These are phyloP conservation scores for Xylaria sp. DNA, from an alignment of 2,329 filamentous ascomycete species.

Conservation along the genomic window DNA sequence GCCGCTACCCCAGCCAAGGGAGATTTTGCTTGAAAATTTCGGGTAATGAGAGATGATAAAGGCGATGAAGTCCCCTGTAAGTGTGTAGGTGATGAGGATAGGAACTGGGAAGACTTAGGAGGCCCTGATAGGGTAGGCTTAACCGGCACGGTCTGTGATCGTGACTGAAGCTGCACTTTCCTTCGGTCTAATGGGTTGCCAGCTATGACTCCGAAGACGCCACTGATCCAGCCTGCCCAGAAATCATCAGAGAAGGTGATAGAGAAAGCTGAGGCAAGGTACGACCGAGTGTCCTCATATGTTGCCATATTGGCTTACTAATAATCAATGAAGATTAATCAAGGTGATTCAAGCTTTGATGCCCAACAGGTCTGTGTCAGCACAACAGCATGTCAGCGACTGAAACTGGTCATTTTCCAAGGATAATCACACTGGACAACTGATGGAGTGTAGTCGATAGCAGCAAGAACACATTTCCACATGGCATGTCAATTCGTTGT, in stretches of 20 bases:
- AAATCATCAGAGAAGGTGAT: slow-evolving; percentile 81
- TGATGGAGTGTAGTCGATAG: neutral
- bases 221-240: slow-evolving; percentile 90
- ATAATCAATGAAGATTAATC: neutral
- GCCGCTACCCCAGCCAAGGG: slow-evolving; percentile 73
- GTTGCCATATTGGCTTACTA: neutral
- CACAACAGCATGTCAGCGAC: neutral
- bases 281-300: neutral
- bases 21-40: slow-evolving; percentile 44
- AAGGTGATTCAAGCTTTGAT: too few relatives aligned
- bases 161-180: slow-evolving; percentile 76
- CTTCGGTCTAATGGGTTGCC: slow-evolving; percentile 82
- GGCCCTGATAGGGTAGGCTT: slow-evolving; percentile 17
- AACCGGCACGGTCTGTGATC: slow-evolving; percentile 36
- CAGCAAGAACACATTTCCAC: neutral
- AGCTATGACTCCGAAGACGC: slow-evolving; percentile 83
- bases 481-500: neutral
- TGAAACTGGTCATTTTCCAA: neutral
- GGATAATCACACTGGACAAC: neutral
- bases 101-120: neutral
- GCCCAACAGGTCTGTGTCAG: too few relatives aligned
- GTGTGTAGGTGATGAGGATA: neutral
- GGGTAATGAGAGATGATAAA: neutral
- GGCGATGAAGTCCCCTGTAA: neutral
- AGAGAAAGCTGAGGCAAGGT: neutral